Percentiles rank a stretch among this genome's conserved stretches.
Evolutionary conservation across 2,329 filamentous ascomycete species (phyloP).

Genomic region (Spiromastix sp.): DNA sequence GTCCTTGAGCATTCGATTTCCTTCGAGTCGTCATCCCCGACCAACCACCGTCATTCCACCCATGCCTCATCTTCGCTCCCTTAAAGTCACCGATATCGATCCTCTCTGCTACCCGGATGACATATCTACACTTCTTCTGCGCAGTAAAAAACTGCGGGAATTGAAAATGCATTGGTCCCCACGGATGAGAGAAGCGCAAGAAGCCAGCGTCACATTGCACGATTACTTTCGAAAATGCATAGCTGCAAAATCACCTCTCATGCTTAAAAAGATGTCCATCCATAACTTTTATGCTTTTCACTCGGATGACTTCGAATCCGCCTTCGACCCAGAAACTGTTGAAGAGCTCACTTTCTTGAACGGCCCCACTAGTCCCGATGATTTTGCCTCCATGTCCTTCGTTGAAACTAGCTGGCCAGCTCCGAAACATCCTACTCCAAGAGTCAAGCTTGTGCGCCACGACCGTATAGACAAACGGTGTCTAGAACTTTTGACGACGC

Average conservation of each 20-base stretch:
- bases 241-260: slow-evolving; percentile 35
- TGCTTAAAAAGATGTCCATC: slow-evolving; percentile 41
- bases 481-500: slow-evolving; percentile 31
- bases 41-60: slow-evolving; percentile 47
- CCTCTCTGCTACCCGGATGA: slow-evolving; percentile 56
- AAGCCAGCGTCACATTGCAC: slow-evolving; percentile 45
- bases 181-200: slow-evolving; percentile 49
- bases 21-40: slow-evolving; percentile 45
- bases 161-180: slow-evolving; percentile 51
- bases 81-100: slow-evolving; percentile 51
- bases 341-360: slow-evolving; percentile 46
- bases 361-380: slow-evolving; percentile 33
- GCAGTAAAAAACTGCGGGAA: slow-evolving; percentile 44
- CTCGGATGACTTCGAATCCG: slow-evolving; percentile 34
- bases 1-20: slow-evolving; percentile 46
- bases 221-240: slow-evolving; percentile 48
- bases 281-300: slow-evolving; percentile 50
- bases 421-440: slow-evolving; percentile 19
- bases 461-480: slow-evolving; percentile 39
- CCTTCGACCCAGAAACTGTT: slow-evolving; percentile 32
- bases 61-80: slow-evolving; percentile 42
- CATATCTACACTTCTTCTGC: slow-evolving; percentile 44
- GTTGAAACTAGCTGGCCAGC: slow-evolving; percentile 46
- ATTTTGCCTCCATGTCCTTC: slow-evolving; percentile 38
- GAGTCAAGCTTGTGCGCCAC: slow-evolving; percentile 38